These are phyloP conservation scores for Penicillium paxilli DNA, from an alignment of 495 filamentous ascomycete genomes.

Conservation along the genomic window DNA sequence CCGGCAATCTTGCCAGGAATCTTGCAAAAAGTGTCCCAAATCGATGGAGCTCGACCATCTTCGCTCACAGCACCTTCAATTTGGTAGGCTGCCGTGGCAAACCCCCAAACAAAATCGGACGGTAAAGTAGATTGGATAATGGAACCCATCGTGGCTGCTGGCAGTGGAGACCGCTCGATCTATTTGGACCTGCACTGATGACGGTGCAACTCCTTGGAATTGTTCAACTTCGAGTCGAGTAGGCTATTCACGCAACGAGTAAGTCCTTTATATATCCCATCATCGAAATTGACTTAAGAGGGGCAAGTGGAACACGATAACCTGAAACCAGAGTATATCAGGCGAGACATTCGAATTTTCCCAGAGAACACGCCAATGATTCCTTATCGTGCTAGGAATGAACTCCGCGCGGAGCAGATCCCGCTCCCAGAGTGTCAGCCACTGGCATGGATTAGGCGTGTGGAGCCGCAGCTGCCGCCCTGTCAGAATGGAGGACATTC, in stretches of 20 bases:
- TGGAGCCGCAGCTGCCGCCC: too few relatives aligned
- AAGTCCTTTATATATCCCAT: too few relatives aligned
- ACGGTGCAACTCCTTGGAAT: too few relatives aligned
- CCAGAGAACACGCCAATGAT: constrained; percentile 12
- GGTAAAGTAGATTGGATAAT: constrained; percentile 49
- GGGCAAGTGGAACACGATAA: too few relatives aligned
- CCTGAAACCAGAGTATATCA: constrained; percentile 2
- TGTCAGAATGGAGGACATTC: too few relatives aligned
- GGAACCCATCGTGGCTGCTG: constrained; percentile 39
- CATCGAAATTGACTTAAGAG: too few relatives aligned
- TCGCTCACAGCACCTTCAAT: constrained; percentile 68
- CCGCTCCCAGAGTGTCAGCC: constrained; percentile 25
- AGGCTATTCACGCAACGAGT: too few relatives aligned
- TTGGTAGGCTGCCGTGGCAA: constrained; percentile 80
- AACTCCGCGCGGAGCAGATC: constrained; percentile 60
- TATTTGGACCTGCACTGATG: too few relatives aligned
- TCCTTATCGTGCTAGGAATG: constrained; percentile 31
- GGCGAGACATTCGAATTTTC: too few relatives aligned
- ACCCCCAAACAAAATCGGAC: constrained; percentile 79
- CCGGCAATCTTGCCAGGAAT: constrained; percentile 75
- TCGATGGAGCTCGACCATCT: constrained; percentile 71
- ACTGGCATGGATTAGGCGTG: too few relatives aligned
- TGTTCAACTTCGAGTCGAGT: too few relatives aligned
- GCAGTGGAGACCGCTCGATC: too few relatives aligned
- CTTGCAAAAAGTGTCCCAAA: constrained; percentile 77